phyloP scores from a whole-genome alignment of 1,284 basidiomycete species.

The Irpex rosettiformis region DNA sequence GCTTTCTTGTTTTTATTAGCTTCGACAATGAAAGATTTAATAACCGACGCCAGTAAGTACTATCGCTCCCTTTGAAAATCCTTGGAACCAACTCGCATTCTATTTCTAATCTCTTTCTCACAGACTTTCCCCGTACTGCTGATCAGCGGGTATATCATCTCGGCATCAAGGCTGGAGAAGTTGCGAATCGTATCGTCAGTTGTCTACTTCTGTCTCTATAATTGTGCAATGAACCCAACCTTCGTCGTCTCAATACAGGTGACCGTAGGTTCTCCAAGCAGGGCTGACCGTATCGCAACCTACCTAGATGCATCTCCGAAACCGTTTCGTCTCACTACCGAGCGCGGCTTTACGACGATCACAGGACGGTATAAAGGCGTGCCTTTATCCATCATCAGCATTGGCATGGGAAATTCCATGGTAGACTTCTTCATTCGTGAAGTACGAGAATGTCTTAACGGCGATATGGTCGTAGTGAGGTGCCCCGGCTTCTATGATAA shows the following conservation, averaged over 20 bases:
- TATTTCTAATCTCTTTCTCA: slow-evolving; percentile 3
- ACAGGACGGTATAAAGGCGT: slow-evolving; percentile 71
- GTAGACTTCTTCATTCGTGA: slow-evolving; percentile 87
- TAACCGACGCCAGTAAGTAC: slow-evolving; percentile 58
- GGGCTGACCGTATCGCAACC: slow-evolving; percentile 58
- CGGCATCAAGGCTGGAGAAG: slow-evolving; percentile 69
- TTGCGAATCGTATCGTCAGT: slow-evolving; percentile 78
- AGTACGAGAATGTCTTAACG: slow-evolving; percentile 70
- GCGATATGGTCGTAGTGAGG: slow-evolving; percentile 79
- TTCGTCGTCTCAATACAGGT: slow-evolving; percentile 38
- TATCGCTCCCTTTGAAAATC: background rate
- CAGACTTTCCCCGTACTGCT: slow-evolving; percentile 72
- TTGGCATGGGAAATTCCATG: slow-evolving; percentile 81
- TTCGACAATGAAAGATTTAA: slow-evolving; percentile 48
- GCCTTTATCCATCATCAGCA: slow-evolving; percentile 74
- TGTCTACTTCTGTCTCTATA: background rate
- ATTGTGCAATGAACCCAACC: slow-evolving; percentile 1
- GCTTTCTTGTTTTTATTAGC: background rate
- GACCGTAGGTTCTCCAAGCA: slow-evolving; percentile 73
- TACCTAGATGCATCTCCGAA: slow-evolving; percentile 56
- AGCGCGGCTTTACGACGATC: slow-evolving; percentile 78
- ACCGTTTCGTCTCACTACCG: slow-evolving; percentile 63
- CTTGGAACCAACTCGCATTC: background rate
- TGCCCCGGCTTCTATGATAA: slow-evolving; percentile 24
- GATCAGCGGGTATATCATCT: slow-evolving; percentile 76